Evolutionary conservation across 2,329 filamentous ascomycete genomes (phyloP).

Genomic region (Lachnellula arida): DNA sequence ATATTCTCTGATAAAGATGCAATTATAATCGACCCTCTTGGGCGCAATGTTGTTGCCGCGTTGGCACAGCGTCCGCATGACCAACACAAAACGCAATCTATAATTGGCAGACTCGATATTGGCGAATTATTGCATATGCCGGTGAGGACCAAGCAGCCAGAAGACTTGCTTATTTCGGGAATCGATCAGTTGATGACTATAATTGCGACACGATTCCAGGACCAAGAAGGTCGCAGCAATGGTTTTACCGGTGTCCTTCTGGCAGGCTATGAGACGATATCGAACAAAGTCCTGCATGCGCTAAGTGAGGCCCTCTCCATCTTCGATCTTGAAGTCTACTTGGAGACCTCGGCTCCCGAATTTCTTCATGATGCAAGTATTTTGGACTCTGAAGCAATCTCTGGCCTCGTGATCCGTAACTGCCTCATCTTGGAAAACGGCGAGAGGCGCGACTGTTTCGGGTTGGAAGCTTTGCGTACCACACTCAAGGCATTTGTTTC

Average conservation of each 20-base stretch:
- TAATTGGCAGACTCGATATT: slow-evolving; percentile 33
- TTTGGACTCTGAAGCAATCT: slow-evolving; percentile 33
- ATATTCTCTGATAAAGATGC: slow-evolving; percentile 5
- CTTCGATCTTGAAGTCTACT: slow-evolving; percentile 36
- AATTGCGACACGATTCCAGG: slow-evolving; percentile 22
- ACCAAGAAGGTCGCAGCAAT: slow-evolving; percentile 30
- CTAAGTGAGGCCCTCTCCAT: slow-evolving; percentile 28
- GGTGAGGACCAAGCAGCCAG: not conserved
- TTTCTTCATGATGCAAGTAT: slow-evolving; percentile 36
- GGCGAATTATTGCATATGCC: not conserved
- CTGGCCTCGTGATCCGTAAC: slow-evolving; percentile 40
- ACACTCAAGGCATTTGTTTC: slow-evolving; percentile 43
- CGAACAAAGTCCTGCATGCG: slow-evolving; percentile 26
- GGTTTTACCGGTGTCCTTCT: slow-evolving; percentile 39
- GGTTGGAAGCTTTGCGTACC: slow-evolving; percentile 36
- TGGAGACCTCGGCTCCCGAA: slow-evolving; percentile 37
- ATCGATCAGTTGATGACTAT: slow-evolving; percentile 22
- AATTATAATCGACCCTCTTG: slow-evolving; percentile 14
- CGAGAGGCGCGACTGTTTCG: slow-evolving; percentile 40
- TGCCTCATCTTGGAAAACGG: slow-evolving; percentile 39
- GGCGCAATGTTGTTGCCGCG: slow-evolving; percentile 13
- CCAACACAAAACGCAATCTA: slow-evolving; percentile 15
- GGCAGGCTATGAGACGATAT: slow-evolving; percentile 36
- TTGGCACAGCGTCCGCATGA: slow-evolving; percentile 5
- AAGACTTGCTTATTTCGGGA: not conserved